Evolutionary conservation across 1,139 yeast species (phyloP).

Genomic region (Kodamaea sp.): DNA sequence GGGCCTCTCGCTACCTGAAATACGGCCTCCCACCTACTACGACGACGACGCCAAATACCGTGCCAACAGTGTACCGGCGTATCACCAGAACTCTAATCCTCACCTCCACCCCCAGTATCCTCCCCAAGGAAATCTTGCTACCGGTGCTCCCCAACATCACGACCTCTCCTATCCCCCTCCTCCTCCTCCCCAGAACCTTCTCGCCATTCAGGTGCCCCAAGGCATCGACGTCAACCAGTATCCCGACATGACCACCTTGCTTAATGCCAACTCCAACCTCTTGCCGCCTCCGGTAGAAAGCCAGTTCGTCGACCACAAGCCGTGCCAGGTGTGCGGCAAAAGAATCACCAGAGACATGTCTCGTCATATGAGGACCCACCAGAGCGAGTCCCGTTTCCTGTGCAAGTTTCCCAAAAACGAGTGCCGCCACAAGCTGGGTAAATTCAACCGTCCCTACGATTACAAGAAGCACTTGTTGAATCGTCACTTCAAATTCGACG

Average conservation of each 20-base stretch:
- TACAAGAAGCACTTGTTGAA: slow-evolving; percentile 67
- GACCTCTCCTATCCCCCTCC: no score
- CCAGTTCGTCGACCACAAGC: slow-evolving; percentile 24
- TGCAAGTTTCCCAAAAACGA: slow-evolving; percentile 58
- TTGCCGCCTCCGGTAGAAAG: slow-evolving; percentile 39
- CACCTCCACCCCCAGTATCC: not conserved
- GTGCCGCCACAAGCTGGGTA: slow-evolving; percentile 60
- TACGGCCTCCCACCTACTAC: slow-evolving; percentile 1
- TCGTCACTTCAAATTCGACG: slow-evolving; percentile 59
- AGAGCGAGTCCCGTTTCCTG: slow-evolving; percentile 54
- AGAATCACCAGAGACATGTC: slow-evolving; percentile 62
- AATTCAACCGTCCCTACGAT: slow-evolving; percentile 68
- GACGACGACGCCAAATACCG: slow-evolving; percentile 7
- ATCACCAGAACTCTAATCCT: no score
- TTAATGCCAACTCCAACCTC: slow-evolving; percentile 37
- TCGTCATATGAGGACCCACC: slow-evolving; percentile 67
- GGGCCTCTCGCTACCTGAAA: slow-evolving; percentile 6
- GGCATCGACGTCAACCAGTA: slow-evolving; percentile 25
- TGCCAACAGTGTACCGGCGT: slow-evolving; percentile 6
- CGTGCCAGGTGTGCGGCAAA: slow-evolving; percentile 59
- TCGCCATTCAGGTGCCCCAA: slow-evolving; percentile 15
- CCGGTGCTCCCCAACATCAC: slow-evolving; percentile 1
- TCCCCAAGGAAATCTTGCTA: not conserved
- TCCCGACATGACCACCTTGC: slow-evolving; percentile 45
- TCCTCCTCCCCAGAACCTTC: slow-evolving; percentile 2